phyloP scores from a whole-genome alignment of 164 flowering plant species.

The Piper longum region DNA sequence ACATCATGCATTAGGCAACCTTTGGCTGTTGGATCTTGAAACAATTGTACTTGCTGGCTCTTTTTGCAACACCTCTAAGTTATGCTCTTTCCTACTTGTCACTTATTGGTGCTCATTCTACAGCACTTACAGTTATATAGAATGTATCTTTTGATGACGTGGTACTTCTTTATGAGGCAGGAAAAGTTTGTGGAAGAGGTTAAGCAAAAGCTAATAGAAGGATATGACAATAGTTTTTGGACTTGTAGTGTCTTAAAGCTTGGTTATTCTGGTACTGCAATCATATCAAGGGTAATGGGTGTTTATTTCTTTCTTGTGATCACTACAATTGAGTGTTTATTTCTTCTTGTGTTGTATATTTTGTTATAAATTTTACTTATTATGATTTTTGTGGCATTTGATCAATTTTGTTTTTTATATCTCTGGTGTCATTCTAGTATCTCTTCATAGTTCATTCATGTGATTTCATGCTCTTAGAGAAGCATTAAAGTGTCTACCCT shows the following conservation, averaged over 20 bases:
- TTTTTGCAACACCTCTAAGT: too few relatives aligned
- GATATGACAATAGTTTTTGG: slow-evolving; percentile 84
- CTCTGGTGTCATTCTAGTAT: background rate
- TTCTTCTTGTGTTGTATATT: background rate
- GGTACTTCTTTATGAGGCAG: slow-evolving; percentile 23
- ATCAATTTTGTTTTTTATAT: too few relatives aligned
- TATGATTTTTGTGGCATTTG: too few relatives aligned
- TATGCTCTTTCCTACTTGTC: too few relatives aligned
- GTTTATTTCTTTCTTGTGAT: background rate
- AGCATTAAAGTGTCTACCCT: background rate
- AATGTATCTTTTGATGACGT: too few relatives aligned
- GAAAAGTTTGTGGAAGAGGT: slow-evolving; percentile 72
- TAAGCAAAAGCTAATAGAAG: slow-evolving; percentile 49
- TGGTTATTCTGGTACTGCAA: slow-evolving; percentile 95
- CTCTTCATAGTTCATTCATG: background rate
- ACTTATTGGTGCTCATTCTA: background rate
- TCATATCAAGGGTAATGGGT: slow-evolving; percentile 72
- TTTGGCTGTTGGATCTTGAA: too few relatives aligned
- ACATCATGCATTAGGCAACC: too few relatives aligned
- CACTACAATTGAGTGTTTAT: background rate
- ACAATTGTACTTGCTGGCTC: too few relatives aligned
- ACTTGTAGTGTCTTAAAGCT: slow-evolving; percentile 86
- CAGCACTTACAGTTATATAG: background rate
- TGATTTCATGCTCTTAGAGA: background rate
- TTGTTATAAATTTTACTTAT: background rate